Percentiles rank a stretch among this genome's conserved stretches.
Conservation (phyloP, 768 basidiomycete genomes). For the Mycena galopus region DNA sequence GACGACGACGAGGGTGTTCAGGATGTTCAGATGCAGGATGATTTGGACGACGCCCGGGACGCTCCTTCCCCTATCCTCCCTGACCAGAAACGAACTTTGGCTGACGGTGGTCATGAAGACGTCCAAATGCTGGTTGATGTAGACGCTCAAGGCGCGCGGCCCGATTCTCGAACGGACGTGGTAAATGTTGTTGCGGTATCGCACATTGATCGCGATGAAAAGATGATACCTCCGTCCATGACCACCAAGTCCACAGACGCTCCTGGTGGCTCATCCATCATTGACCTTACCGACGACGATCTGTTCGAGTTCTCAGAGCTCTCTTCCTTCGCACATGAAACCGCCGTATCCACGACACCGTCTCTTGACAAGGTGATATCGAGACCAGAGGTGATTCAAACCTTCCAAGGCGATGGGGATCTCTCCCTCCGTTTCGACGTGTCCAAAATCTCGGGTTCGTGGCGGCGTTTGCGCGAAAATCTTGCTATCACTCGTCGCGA, state of each 20-base stretch:
- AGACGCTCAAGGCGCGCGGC: constrained; percentile 28
- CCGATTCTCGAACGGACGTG: background rate
- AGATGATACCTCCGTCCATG: constrained; percentile 35
- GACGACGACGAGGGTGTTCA: constrained; percentile 34
- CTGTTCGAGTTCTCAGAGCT: constrained; percentile 39
- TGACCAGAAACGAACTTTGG: constrained; percentile 20
- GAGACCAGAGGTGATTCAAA: constrained; percentile 59
- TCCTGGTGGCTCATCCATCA: constrained; percentile 18
- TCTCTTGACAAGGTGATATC: constrained; percentile 38
- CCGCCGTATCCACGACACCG: constrained; percentile 28
- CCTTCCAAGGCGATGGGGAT: constrained; percentile 40
- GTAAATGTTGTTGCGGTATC: background rate
- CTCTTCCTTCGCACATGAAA: constrained; percentile 32
- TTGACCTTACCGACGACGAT: constrained; percentile 41
- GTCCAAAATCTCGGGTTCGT: constrained; percentile 39
- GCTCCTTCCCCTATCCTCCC: background rate
- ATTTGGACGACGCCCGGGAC: constrained; percentile 34
- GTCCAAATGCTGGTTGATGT: constrained; percentile 41
- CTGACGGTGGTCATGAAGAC: constrained; percentile 38
- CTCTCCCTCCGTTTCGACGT: constrained; percentile 46
- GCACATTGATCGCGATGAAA: constrained; percentile 22
- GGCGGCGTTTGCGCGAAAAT: constrained; percentile 15
- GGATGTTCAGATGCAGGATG: constrained; percentile 42
- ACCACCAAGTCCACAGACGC: constrained; percentile 27
- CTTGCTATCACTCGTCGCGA: background rate